These are phyloP conservation scores for Capsella bursapastoris DNA, from an alignment of 345 rosid genomes.

Conservation along the genomic window DNA sequence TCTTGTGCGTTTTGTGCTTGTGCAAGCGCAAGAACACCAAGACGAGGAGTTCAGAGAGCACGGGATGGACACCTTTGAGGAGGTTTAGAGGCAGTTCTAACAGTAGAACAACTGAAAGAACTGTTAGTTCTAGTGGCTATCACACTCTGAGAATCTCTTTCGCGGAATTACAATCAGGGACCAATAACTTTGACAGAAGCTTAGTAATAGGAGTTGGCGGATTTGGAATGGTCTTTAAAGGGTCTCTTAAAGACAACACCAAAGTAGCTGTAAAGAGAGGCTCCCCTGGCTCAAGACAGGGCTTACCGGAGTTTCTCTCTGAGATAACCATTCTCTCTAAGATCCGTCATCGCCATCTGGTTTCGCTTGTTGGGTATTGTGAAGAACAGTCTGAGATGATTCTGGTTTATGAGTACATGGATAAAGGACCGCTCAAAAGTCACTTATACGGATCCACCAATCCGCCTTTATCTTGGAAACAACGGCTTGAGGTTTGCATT, in stretches of 20 bases:
- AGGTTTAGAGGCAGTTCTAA: constrained; percentile 71
- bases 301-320: constrained; percentile 91
- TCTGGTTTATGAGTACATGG: constrained; percentile 93
- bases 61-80: constrained; percentile 81
- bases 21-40: constrained; percentile 43
- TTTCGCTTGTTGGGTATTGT: constrained; percentile 88
- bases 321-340: constrained; percentile 81
- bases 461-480: constrained; percentile 86
- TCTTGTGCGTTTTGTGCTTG: constrained; percentile 45
- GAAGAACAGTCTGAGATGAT: constrained; percentile 97
- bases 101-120: constrained; percentile 76
- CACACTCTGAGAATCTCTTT: constrained; percentile 73
- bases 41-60: constrained; percentile 64
- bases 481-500: constrained; percentile 85
- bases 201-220: constrained; percentile 87
- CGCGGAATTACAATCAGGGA: constrained; percentile 69
- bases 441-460: constrained; percentile 72
- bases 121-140: constrained; percentile 65
- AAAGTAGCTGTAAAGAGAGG: constrained; percentile 93
- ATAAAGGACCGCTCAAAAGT: constrained; percentile 83
- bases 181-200: constrained; percentile 75
- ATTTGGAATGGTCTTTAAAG: constrained; percentile 94
- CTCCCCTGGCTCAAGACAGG: constrained; percentile 91
- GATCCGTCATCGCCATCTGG: constrained; percentile 93
- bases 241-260: constrained; percentile 70